These are phyloP conservation scores for Tetratostichococcus sp. DNA, from an alignment of 139 green algal genomes.

Conservation along the genomic window DNA sequence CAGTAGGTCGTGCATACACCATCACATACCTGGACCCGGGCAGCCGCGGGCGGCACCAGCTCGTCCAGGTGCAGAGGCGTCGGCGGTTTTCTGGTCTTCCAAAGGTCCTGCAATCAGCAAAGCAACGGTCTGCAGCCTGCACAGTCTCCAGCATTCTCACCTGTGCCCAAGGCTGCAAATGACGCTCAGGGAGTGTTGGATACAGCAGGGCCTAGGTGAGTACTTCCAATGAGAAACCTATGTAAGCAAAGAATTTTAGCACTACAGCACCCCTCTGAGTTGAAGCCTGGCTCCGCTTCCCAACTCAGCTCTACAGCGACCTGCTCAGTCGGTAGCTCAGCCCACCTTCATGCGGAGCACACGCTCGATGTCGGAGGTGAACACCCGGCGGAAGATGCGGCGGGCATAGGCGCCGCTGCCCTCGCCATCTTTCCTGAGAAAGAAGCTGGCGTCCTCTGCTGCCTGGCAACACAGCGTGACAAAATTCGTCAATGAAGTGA, in stretches of 20 bases:
- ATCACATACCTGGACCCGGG: neutral
- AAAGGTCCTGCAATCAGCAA: constrained; percentile 62
- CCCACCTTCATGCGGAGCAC: constrained; percentile 66
- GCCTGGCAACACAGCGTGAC: too few relatives aligned
- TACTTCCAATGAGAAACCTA: too few relatives aligned
- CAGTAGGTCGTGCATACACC: too few relatives aligned
- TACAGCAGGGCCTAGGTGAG: too few relatives aligned
- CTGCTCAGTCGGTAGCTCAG: neutral
- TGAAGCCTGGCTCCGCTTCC: too few relatives aligned
- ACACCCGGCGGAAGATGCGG: constrained; percentile 40
- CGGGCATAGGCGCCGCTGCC: constrained; percentile 14
- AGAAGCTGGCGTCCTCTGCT: constrained; percentile 19
- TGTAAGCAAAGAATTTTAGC: too few relatives aligned
- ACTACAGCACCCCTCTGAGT: too few relatives aligned
- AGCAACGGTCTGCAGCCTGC: too few relatives aligned
- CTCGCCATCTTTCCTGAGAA: constrained; percentile 24
- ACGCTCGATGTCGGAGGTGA: constrained; percentile 60
- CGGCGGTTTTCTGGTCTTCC: constrained; percentile 64
- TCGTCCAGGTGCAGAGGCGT: constrained; percentile 45
- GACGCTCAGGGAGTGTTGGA: too few relatives aligned
- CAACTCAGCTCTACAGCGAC: neutral
- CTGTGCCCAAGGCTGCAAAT: too few relatives aligned
- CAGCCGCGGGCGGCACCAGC: neutral
- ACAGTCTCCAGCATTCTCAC: too few relatives aligned
- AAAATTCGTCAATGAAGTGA: too few relatives aligned